A percentile compares a stretch with the other conserved stretches of the same genome.
phyloP scores from a whole-genome alignment of 2,329 filamentous ascomycete species.

The Diaporthe sp. region DNA sequence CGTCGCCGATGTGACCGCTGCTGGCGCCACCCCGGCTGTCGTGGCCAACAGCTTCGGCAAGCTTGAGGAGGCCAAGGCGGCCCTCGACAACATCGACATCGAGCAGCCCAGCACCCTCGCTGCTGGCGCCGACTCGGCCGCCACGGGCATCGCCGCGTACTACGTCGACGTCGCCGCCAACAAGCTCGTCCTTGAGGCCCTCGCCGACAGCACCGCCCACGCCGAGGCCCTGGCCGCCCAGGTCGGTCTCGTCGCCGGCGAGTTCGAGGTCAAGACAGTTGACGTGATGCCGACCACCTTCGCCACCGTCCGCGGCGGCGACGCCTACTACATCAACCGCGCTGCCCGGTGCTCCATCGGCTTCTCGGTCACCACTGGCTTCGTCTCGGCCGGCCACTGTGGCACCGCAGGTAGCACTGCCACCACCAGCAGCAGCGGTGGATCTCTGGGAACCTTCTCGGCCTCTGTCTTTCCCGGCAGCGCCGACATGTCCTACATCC shows the following conservation, averaged over 20 bases:
- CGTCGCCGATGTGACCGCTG: conserved; percentile 12
- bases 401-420: not conserved
- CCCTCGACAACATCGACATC: conserved; percentile 5
- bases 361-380: conserved; percentile 17
- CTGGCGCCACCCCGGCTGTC: conserved; percentile 4
- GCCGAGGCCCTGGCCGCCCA: not conserved
- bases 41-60: conserved; percentile 15
- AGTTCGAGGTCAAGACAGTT: conserved; percentile 3
- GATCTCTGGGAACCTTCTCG: not conserved
- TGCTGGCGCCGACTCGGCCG: not conserved
- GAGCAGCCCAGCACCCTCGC: not conserved
- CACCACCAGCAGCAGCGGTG: conserved; percentile 1
- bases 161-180: conserved; percentile 31
- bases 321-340: not conserved
- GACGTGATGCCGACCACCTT: not conserved
- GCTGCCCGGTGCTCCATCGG: conserved; percentile 1
- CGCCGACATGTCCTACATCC: conserved; percentile 23
- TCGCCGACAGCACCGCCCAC: conserved; percentile 23
- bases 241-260: not conserved
- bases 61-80: conserved; percentile 11
- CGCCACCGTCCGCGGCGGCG: not conserved
- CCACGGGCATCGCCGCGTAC: not conserved
- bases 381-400: conserved; percentile 31
- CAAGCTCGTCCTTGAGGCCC: conserved; percentile 23
- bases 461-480: conserved; percentile 7